Base-by-base conservation (phyloP, 345 rosid genomes). In the Noccaea caerulescens region DNA sequence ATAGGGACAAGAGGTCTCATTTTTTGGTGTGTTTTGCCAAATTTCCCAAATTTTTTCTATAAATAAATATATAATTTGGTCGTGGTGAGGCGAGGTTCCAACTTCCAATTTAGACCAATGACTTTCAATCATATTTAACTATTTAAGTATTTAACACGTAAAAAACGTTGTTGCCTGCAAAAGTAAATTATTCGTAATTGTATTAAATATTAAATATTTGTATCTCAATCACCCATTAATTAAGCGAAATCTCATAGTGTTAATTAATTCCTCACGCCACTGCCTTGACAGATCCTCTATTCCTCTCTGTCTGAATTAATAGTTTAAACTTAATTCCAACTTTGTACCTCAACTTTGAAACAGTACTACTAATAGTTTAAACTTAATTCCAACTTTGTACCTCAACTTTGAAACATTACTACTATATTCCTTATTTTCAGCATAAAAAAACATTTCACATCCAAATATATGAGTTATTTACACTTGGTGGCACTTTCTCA, bases 141-240 rank as follows among this genome's bases (percentile, higher is more conserved):
- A 16, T 16, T 16, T 16, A 30, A 61, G 44, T 30, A 8, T 5
- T 13, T 27, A 54, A 55, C 62, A 42, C 43, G 12, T 30, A 1
- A 30, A 12, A 49, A 66, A 66, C 61, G 51, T 53, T 54, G 32
- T 14, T 53, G 27, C 30, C 45, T 41, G 14, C 51, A 27, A 1
- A 50, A 27, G 12, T 57, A 9, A 50, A 65, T 20, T 66, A 38
- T 39, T 37, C 45, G 45, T 18, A 20, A 49, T 36, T 51, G n/a
- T n/a, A n/a, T n/a, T n/a, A n/a, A n/a, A n/a, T n/a, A n/a, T n/a
- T n/a, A n/a, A n/a, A 20, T 39, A 23, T 51, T 51, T 27, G 14
- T 59, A 9, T 39, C 10, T 46, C 45, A 63, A 7, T 18, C 32
- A 33, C 7, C 43, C 49, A 47, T 46, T 63, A 34, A 47, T 46